Evolutionary conservation across 108 stramenopile genomes (phyloP).

Genomic region (Cyclotella sp.): DNA sequence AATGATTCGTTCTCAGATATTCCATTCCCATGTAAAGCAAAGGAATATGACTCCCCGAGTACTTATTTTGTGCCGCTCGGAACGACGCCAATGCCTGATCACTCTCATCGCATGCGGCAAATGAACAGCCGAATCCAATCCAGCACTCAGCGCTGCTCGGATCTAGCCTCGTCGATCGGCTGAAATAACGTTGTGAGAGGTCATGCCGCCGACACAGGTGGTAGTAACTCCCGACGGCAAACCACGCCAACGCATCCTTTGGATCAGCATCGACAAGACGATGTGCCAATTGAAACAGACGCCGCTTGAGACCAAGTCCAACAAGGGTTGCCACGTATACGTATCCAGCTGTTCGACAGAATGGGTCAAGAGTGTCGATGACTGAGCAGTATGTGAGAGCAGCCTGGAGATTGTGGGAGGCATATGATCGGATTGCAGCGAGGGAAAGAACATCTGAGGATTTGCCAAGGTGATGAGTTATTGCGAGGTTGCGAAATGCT

Average conservation of each 20-base stretch:
- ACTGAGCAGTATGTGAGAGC: conserved; percentile 72
- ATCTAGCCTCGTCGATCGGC: conserved; percentile 88
- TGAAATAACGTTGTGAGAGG: conserved; percentile 92
- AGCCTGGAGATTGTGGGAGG: conserved; percentile 60
- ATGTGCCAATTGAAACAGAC: conserved; percentile 93
- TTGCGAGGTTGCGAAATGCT: conserved; percentile 68
- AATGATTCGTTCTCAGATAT: conserved; percentile 95
- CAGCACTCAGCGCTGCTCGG: conserved; percentile 88
- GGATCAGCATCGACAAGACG: conserved; percentile 91
- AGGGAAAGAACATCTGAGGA: conserved; percentile 78
- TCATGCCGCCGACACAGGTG: conserved; percentile 86
- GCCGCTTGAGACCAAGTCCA: conserved; percentile 78
- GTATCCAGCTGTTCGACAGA: conserved; percentile 58
- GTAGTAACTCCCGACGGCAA: conserved; percentile 96
- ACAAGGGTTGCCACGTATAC: conserved; percentile 85
- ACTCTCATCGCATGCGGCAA: conserved; percentile 94
- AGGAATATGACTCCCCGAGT: conserved; percentile 82
- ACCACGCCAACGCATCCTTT: conserved; percentile 87
- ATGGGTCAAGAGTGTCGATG: conserved; percentile 74
- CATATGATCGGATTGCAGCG: conserved; percentile 79
- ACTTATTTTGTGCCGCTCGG: conserved; percentile 90
- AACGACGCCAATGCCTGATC: conserved; percentile 96
- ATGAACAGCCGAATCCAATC: conserved; percentile 95
- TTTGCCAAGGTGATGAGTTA: conserved; percentile 60
- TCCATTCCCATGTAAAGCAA: conserved; percentile 97